Evolutionary conservation across 2,329 filamentous ascomycete genomes (phyloP).

Genomic region (Clonostachys chloroleuca): DNA sequence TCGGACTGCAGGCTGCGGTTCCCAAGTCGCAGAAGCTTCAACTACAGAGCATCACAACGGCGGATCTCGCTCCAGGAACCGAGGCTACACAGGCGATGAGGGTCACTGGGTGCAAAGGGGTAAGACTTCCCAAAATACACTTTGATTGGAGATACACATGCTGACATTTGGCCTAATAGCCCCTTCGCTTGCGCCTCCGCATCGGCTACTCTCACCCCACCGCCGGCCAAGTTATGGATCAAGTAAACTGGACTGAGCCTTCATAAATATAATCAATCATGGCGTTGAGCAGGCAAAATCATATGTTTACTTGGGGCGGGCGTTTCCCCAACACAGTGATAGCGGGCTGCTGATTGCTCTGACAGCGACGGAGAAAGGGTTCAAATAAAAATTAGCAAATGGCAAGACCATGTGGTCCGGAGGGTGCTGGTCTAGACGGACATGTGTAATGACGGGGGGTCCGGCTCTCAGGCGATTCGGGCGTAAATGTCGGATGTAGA

Average conservation of each 20-base stretch:
- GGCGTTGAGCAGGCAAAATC: too few relatives aligned
- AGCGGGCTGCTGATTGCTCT: not conserved
- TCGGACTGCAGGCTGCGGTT: slow-evolving; percentile 89
- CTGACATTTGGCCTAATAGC: slow-evolving; percentile 41
- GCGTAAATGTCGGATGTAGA: not conserved
- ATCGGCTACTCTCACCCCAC: slow-evolving; percentile 73
- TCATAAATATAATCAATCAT: slow-evolving; percentile 17
- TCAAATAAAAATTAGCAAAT: not conserved
- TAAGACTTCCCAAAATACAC: slow-evolving; percentile 50
- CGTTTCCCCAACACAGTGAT: too few relatives aligned
- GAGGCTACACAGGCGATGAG: slow-evolving; percentile 92
- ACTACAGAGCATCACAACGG: slow-evolving; percentile 80
- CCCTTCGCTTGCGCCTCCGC: slow-evolving; percentile 80
- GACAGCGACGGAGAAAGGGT: not conserved
- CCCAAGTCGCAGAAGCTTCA: slow-evolving; percentile 95
- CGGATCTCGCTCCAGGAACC: slow-evolving; percentile 69
- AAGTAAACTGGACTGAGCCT: slow-evolving; percentile 95
- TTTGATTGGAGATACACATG: not conserved
- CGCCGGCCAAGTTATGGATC: slow-evolving; percentile 72
- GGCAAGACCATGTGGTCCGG: too few relatives aligned
- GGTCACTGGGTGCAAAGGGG: slow-evolving; percentile 78
- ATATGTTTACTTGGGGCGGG: too few relatives aligned
- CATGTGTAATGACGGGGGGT: too few relatives aligned
- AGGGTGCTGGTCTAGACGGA: too few relatives aligned
- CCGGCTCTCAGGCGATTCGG: too few relatives aligned